phyloP scores from a whole-genome alignment of 176 grass and related monocot genomes.

The Poa annua region DNA sequence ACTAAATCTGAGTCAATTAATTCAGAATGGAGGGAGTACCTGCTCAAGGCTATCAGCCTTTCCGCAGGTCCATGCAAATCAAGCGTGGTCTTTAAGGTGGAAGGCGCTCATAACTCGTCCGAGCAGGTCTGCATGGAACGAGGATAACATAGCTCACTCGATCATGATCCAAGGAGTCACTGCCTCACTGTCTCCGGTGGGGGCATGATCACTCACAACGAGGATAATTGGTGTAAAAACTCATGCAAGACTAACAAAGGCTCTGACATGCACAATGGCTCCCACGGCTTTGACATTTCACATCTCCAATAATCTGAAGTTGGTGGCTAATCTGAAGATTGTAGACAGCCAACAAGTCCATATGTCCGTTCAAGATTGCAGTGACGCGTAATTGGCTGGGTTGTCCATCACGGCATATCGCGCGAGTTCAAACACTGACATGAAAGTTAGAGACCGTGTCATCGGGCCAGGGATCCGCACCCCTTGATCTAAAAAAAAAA shows the following conservation, averaged over 20 bases:
- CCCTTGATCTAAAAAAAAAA: too few species aligned
- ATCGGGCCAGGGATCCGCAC: too few species aligned
- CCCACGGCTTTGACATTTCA: conserved; percentile 48
- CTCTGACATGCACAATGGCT: background rate
- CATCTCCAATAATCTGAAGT: conserved; percentile 46
- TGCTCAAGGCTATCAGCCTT: conserved; percentile 48
- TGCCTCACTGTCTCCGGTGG: conserved; percentile 50
- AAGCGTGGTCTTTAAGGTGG: conserved; percentile 35
- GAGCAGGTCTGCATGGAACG: conserved; percentile 42
- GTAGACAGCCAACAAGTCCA: too few species aligned
- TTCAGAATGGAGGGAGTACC: too few species aligned
- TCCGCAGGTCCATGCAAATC: conserved; percentile 72
- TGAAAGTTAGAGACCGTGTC: too few species aligned
- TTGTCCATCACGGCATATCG: too few species aligned
- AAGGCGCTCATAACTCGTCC: conserved; percentile 69
- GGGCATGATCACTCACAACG: conserved; percentile 62
- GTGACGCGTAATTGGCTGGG: too few species aligned
- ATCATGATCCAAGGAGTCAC: conserved; percentile 36
- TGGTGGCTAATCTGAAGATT: conserved; percentile 25
- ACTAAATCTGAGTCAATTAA: too few species aligned
- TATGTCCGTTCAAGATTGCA: too few species aligned
- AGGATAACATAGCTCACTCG: conserved; percentile 39
- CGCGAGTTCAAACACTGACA: too few species aligned
- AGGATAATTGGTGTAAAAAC: conserved; percentile 57
- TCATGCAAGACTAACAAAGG: conserved; percentile 52